Evolutionary conservation across 192 early-diverging fungal species (phyloP), one percentile per base, ranked within the genome.

Genomic region (Rhizophagus prolifer): DNA sequence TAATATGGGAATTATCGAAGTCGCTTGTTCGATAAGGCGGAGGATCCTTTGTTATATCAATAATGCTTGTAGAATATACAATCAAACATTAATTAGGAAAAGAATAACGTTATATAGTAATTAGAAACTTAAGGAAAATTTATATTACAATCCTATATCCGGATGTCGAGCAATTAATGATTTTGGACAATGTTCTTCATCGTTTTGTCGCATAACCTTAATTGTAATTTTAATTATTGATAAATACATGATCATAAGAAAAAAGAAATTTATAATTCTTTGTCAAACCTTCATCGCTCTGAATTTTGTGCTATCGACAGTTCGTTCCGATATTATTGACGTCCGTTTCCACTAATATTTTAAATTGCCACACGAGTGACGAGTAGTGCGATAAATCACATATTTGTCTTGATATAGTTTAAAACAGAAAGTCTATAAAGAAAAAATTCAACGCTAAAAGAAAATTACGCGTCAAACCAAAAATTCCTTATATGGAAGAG

Each of bases 21-120:
- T 88, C 87, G 41, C 77, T 77, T 14, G 86, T 80, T 10, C 84
- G 76, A 73, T 88, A 88, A 28, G 87, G 83, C 3, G 87, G 87
- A 34, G 79, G 59, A 61, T 88, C 81, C 25, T 82, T 79, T 13
- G 87, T 87, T 34, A 88, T 82, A 72, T 88, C 86, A 44, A 88
- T 83, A 59, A 88, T 87, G 58, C 81, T 85, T 12, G 74, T 36
- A 78, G 44, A 60, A 74, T 44, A 50, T 5, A 21, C 38, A 26
- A 16, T 8, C 12, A 58, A 14, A 26, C 25, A 34, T 47, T 30
- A 36, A 5, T 23, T n/a, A 58, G 9, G 14, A 10, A 47, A 50
- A 19, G n/a, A 59, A 58, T 58, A 50, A 12, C 41, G 26, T 69
- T 4, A 30, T 34, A 14, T 23, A 69, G 12, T 26, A 19, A 23